These are phyloP conservation scores for Elsinoe batatas DNA, from an alignment of 2,329 filamentous ascomycete genomes.

Conservation along the genomic window DNA sequence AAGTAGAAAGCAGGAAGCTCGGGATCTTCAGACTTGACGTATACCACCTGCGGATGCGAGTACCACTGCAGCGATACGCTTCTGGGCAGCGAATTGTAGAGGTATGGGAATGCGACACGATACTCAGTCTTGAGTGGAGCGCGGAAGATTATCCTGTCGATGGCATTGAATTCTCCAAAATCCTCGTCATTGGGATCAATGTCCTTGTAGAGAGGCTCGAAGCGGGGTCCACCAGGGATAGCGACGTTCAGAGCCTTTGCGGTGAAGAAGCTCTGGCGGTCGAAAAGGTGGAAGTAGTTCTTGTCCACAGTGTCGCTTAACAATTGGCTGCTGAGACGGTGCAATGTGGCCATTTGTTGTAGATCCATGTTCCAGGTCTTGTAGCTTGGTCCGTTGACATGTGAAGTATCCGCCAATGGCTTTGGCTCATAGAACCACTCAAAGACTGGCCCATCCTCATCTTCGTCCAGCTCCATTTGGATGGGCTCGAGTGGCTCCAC, in stretches of 20 bases:
- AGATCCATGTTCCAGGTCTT: slow-evolving; percentile 88
- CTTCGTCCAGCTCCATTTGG: slow-evolving; percentile 94
- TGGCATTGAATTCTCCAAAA: slow-evolving; percentile 98
- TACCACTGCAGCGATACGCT: slow-evolving; percentile 93
- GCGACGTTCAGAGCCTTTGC: slow-evolving; percentile 96
- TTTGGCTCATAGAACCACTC: slow-evolving; percentile 98
- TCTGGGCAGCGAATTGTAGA: slow-evolving; percentile 92
- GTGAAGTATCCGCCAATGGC: slow-evolving; percentile 77
- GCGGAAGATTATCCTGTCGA: slow-evolving; percentile 97
- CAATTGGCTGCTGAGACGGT: slow-evolving; percentile 81
- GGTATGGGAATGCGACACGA: slow-evolving; percentile 82
- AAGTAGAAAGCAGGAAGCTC: slow-evolving; percentile 95
- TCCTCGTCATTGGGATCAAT: slow-evolving; percentile 98
- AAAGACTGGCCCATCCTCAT: slow-evolving; percentile 79
- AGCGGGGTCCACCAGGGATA: slow-evolving; percentile 91
- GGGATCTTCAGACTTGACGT: slow-evolving; percentile 76
- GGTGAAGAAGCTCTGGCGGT: slow-evolving; percentile 86
- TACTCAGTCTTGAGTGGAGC: slow-evolving; percentile 92
- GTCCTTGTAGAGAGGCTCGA: slow-evolving; percentile 96
- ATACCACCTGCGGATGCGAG: slow-evolving; percentile 86
- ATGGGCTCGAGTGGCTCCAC: slow-evolving; percentile 96
- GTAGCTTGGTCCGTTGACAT: slow-evolving; percentile 95
- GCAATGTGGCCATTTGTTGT: slow-evolving; percentile 91
- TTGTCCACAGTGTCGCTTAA: slow-evolving; percentile 87
- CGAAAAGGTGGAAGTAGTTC: slow-evolving; percentile 98